Base-by-base conservation (phyloP, 2,329 filamentous ascomycete genomes). In the Mycosphaerella sp. region DNA sequence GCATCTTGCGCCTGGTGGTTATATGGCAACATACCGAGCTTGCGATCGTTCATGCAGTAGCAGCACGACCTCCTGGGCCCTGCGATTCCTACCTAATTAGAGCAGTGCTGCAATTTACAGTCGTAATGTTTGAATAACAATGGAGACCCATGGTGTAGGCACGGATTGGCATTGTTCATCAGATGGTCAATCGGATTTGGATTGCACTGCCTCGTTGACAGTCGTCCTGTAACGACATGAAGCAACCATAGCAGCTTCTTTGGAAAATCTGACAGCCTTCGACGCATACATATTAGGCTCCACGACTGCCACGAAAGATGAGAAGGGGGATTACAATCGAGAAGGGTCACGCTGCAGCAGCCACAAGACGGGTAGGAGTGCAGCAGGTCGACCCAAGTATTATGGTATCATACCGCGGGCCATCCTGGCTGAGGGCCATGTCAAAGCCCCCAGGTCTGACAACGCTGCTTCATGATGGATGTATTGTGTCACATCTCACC, bases 401-500 rank as follows among this genome's bases (percentile, higher is more conserved):
- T 12, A 34, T 34, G 30, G 30, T 34, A 6, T n/a, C 30, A 12
- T n/a, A 34, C 10, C 30, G 13, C 13, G 10, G 13, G 2, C 30
- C 10, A 34, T 34, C 30, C 30, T 34, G 30, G 9, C 9, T 40
- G 36, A 17, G 17, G 9, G 14, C 36, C 17, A 6, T 10, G 9
- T 40, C 34, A 36, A 6, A 21, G 17, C 14, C 36, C 12, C 32
- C 14, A 36, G 25, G 43, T 51, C 17, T 36, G 28, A 51, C 49
- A 46, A 46, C 42, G 49, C 49, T 51, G 43, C 48, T 44, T 44
- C 48, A 44, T 45, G 14, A 30, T 12, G 41, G 34, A 16, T 17
- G 30, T 32, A 14, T 18, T 14, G 45, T 48, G 36, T 25, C 6
- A 48, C 45, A n/a, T n/a, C 18, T 17, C 45, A 48, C 45, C 28